Percentiles rank a stretch among this genome's conserved stretches.
phyloP scores from a whole-genome alignment of 768 basidiomycete species.

The Serendipita sp. region DNA sequence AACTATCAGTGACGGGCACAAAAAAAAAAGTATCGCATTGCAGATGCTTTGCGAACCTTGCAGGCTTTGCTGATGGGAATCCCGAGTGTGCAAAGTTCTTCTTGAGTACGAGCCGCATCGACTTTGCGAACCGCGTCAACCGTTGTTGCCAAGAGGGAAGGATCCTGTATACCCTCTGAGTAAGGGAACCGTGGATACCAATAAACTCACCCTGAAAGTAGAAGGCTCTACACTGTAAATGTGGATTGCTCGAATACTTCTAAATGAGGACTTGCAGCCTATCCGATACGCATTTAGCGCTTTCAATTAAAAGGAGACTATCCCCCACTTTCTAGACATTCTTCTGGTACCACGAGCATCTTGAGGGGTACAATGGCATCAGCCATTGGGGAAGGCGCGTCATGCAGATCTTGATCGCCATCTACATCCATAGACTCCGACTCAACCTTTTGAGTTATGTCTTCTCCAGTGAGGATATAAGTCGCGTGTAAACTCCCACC shows the following conservation, averaged over 20 bases:
- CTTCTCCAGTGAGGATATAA: conserved; percentile 50
- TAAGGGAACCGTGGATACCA: background rate
- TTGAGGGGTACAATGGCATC: conserved; percentile 30
- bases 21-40: background rate
- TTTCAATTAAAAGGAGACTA: conserved; percentile 13
- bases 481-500: conserved; percentile 36
- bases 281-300: background rate
- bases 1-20: background rate
- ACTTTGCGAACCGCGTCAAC: conserved; percentile 18
- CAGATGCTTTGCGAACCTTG: background rate
- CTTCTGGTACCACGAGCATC: conserved; percentile 45
- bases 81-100: background rate
- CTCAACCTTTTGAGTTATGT: conserved; percentile 18
- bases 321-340: conserved; percentile 41
- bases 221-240: conserved; percentile 61
- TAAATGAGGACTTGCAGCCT: conserved; percentile 37
- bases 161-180: conserved; percentile 23
- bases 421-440: conserved; percentile 23
- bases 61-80: background rate
- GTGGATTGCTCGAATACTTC: conserved; percentile 37
- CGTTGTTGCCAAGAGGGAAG: conserved; percentile 25
- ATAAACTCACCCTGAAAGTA: conserved; percentile 34
- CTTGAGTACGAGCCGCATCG: conserved; percentile 24
- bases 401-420: conserved; percentile 16
- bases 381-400: conserved; percentile 12